Evolutionary conservation across 2,329 filamentous ascomycete genomes (phyloP).

Genomic region (Coniochaeta sp.): DNA sequence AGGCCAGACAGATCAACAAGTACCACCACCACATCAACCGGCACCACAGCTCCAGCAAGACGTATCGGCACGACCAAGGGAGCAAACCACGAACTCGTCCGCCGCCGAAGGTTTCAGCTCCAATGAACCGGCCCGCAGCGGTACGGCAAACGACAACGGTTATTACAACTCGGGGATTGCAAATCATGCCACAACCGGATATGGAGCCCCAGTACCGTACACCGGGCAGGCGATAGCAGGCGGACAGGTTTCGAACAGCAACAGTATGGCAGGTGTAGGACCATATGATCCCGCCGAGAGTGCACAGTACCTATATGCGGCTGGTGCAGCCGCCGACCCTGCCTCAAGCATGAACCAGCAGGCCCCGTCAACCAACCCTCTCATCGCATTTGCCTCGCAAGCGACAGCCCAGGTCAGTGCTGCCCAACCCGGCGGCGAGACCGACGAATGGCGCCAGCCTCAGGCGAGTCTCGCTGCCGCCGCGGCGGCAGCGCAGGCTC

Average conservation of each 20-base stretch:
- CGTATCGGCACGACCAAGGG: background rate
- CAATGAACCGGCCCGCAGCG: background rate
- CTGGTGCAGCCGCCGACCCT: conserved; percentile 9
- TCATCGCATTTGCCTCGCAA: conserved; percentile 31
- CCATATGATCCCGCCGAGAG: conserved; percentile 8
- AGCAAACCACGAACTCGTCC: background rate
- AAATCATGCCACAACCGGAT: conserved; percentile 7
- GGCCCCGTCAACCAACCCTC: conserved; percentile 20
- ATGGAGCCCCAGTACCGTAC: conserved; percentile 13
- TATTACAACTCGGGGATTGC: conserved; percentile 12
- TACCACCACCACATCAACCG: conserved; percentile 3
- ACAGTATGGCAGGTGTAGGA: conserved; percentile 2
- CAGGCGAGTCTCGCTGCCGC: conserved; percentile 6
- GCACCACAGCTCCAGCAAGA: conserved; percentile 8
- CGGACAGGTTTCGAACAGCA: conserved; percentile 9
- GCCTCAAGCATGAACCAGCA: conserved; percentile 6
- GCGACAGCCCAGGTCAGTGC: background rate
- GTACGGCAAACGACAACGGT: conserved; percentile 3
- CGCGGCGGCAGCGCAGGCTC: conserved; percentile 12
- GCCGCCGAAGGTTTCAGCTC: background rate
- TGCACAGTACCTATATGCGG: conserved; percentile 13
- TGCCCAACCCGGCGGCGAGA: conserved; percentile 14
- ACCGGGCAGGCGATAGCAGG: conserved; percentile 7
- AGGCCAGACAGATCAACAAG: conserved; percentile 3
- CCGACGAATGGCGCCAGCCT: conserved; percentile 13